Evolutionary conservation across 331 rosid genomes (phyloP).

Genomic region (Cydonia oblonga): DNA sequence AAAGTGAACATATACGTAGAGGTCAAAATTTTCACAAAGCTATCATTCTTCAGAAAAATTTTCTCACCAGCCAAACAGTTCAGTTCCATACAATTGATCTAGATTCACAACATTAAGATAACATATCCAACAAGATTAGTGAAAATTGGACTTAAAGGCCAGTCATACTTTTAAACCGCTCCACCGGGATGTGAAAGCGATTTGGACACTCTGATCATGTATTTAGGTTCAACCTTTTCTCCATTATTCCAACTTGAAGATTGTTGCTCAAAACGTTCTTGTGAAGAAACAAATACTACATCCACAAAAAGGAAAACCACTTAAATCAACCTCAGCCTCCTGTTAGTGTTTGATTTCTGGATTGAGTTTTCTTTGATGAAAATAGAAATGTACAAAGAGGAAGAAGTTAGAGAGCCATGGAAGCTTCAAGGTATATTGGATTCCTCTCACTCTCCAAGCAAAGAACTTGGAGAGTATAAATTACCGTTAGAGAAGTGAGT

Average conservation of each 20-base stretch:
- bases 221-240: slow-evolving; percentile 3
- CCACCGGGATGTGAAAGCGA: not conserved
- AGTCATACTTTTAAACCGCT: slow-evolving; percentile 20
- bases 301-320: not conserved
- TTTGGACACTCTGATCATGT: not conserved
- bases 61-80: not conserved
- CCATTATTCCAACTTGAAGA: not conserved
- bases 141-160: slow-evolving; percentile 19
- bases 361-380: no score
- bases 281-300: slow-evolving; percentile 15
- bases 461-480: no score
- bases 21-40: not conserved
- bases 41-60: not conserved
- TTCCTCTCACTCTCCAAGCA: no score
- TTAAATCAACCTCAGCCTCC: slow-evolving; percentile 8
- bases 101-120: not conserved
- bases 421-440: no score
- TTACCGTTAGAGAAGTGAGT: no score
- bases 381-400: no score
- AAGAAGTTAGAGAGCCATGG: no score
- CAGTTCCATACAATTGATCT: not conserved
- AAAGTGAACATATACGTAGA: not conserved
- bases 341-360: no score
- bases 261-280: not conserved
- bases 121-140: not conserved